Base-by-base conservation (phyloP, 768 basidiomycete species). In the Hirschioporus abietinus region DNA sequence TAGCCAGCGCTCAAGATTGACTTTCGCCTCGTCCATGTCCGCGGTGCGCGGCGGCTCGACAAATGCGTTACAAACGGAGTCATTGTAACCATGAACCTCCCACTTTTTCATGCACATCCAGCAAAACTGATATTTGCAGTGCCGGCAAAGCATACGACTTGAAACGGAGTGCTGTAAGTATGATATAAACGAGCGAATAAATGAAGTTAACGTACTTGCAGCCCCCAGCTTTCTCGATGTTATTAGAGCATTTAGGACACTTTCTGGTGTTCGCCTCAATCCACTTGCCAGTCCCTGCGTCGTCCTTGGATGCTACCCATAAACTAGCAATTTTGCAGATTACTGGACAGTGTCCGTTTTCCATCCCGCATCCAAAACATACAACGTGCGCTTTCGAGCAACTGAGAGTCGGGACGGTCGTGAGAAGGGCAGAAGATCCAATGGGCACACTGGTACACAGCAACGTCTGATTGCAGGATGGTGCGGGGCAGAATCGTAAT, bases 261-360 rank as follows among this genome's bases (percentile, higher is more conserved):
- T 23, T 64, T 63, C 68, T 69, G n/a, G 69, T 70, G 35, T 70
- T 70, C 27, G 69, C 69, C 34, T 66, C 58, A 62, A 70, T 68
- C 69, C 69, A 70, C 35, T 68, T 60, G n/a, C 65, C 18, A 8
- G 65, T 70, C 23, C 69, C 69, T 12, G 68, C 35, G 64, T 70
- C 69, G n/a, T 70, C 69, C 30, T 67, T 69, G 26, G 68, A 64
- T 35, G 57, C 62, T 27, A 66, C 18, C 69, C 69, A 70, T 66
- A 66, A 42, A 10, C 20, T 34, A 8, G 68, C 69, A 23, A 70
- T 58, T 35, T 60, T 65, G 42, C 69, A 70, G 18, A 69, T 66
- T 12, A 69, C 42, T 23, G 69, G 69, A 26, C 65, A 36, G 60
- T 70, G 69, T 35, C 65, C 65, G 25, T 25, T 25, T 30, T 66